Base-by-base conservation (phyloP, 1,284 basidiomycete species). In the Pseudozyma hubeiensis region DNA sequence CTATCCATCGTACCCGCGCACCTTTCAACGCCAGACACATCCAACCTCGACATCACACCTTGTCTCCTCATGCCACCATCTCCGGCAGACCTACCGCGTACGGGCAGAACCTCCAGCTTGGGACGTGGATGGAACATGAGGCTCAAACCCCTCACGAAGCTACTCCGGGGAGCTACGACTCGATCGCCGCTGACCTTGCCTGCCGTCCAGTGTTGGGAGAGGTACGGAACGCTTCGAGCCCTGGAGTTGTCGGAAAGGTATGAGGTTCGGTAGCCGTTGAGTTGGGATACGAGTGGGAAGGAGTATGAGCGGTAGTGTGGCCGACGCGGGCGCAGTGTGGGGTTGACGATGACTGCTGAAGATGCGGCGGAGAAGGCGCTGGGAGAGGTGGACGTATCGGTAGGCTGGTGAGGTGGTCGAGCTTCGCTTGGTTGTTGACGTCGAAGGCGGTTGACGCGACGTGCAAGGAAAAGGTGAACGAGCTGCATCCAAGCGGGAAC, bases 61-160 rank as follows among this genome's bases (percentile, higher is more conserved):
- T 24, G 24, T 24, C 24, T 24, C 24, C 24, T 24, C 24, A 24
- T 24, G 4, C 24, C 24, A 24, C 24, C 24, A 24, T 24, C 24
- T 24, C 24, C 24, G 24, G 24, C 24, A 24, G 24, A 24, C 24
- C 24, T 4, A 24, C 24, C 24, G 4, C 34, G 53, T 0, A 47
- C 24, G 1, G 73, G 73, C 0, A 76, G 68, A 4, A 76, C 57
- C 33, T 76, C 68, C 7, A 71, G 55, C 47, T 48, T 67, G 6
- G 74, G 74, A n/a, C 48, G 53, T 4, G 74, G 65, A 19, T 64
- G 55, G n/a, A 76, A 17, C 40, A 69, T 49, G 14, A 76, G 41
- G 13, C 62, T 76, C 30, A 72, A 34, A 0, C 64, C 64, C 8
- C 68, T 57, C 6, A 62, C 31, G 35, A 68, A 58, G 41, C 68